Conservation (phyloP, 805 yeast species). For the Lachancea fermentati region DNA sequence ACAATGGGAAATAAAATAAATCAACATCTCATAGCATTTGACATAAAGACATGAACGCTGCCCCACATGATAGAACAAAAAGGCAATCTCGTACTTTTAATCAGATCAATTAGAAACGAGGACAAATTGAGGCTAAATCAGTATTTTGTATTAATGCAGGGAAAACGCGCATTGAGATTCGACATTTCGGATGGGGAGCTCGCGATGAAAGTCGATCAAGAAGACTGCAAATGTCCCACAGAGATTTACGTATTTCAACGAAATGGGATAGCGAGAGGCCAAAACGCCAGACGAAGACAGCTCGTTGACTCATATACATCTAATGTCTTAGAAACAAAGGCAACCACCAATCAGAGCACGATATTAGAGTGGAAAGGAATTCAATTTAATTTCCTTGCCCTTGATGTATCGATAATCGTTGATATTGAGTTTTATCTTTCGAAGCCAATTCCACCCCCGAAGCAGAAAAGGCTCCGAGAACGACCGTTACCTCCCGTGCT, state of each 20-base stretch:
- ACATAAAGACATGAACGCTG: background rate
- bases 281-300: constrained; percentile 11
- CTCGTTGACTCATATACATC: constrained; percentile 7
- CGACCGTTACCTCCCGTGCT: background rate
- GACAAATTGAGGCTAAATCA: constrained; percentile 2
- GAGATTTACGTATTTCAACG: constrained; percentile 14
- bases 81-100: constrained; percentile 11
- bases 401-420: constrained; percentile 3
- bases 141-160: constrained; percentile 12
- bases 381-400: constrained; percentile 2
- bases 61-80: constrained; percentile 9
- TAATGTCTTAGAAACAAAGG: background rate
- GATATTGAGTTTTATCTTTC: constrained; percentile 18
- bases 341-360: constrained; percentile 2
- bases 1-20: background rate
- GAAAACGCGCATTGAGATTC: constrained; percentile 13
- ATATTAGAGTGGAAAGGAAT: constrained; percentile 14
- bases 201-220: constrained; percentile 2
- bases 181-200: constrained; percentile 2
- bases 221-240: constrained; percentile 3
- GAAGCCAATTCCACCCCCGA: background rate
- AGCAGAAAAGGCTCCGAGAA: background rate
- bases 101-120: background rate
- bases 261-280: constrained; percentile 1
- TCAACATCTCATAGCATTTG: background rate